phyloP scores from a whole-genome alignment of 2,329 filamentous ascomycete species.

The Calonectria pauciramosa region DNA sequence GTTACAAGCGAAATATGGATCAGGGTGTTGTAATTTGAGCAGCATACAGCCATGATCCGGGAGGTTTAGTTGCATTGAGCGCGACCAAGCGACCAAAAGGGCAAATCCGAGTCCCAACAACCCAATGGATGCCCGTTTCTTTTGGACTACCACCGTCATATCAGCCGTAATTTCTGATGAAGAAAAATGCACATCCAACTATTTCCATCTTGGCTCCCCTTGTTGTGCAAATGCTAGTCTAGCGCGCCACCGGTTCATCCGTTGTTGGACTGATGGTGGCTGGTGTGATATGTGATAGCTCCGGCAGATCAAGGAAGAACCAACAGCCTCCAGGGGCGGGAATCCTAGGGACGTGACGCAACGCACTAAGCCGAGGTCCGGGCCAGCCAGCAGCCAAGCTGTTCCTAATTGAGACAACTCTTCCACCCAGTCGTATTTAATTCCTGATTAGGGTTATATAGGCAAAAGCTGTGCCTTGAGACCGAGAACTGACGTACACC shows the following conservation, averaged over 20 bases:
- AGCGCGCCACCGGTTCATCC: slow-evolving; percentile 31
- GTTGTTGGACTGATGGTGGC: slow-evolving; percentile 22
- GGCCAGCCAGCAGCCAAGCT: background rate
- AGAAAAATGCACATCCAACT: background rate
- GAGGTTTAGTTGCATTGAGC: background rate
- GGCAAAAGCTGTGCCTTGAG: background rate
- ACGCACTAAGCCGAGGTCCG: background rate
- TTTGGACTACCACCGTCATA: too few species aligned
- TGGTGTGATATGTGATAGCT: slow-evolving; percentile 43
- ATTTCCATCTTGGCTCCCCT: background rate
- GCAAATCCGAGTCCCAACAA: background rate
- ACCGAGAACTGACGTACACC: slow-evolving; percentile 6
- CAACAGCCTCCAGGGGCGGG: background rate
- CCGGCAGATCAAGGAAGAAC: slow-evolving; percentile 9
- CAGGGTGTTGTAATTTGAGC: background rate
- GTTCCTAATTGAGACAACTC: background rate
- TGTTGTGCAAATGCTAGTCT: slow-evolving; percentile 6
- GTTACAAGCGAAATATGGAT: slow-evolving; percentile 3
- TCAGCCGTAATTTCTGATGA: background rate
- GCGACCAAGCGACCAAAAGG: background rate
- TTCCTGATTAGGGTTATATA: background rate
- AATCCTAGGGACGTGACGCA: slow-evolving; percentile 1
- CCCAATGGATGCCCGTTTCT: background rate
- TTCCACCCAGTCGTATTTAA: slow-evolving; percentile 6
- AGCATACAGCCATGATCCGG: background rate